A percentile compares a stretch with the other conserved stretches of the same genome.
phyloP scores from a whole-genome alignment of 306 rosid genomes.

The Prunus mira region DNA sequence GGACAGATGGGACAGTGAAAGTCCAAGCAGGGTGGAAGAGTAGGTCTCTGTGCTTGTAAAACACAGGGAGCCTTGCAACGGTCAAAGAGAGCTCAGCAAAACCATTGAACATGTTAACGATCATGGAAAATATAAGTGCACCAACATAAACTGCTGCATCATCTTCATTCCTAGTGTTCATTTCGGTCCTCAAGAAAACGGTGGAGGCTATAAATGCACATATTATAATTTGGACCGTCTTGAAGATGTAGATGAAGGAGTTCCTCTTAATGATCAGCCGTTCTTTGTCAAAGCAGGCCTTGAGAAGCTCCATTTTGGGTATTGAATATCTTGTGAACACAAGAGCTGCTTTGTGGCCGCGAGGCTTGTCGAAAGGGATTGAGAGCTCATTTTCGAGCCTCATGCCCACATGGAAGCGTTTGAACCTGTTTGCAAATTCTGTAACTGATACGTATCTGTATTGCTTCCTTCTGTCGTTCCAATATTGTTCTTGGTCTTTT shows the following conservation, averaged over 20 bases:
- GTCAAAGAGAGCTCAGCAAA: conserved; percentile 69
- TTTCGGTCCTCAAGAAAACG: conserved; percentile 54
- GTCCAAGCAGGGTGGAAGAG: conserved; percentile 95
- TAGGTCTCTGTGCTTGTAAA: conserved; percentile 89
- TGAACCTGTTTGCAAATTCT: conserved; percentile 63
- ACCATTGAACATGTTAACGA: conserved; percentile 77
- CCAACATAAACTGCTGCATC: conserved; percentile 68
- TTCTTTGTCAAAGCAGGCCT: conserved; percentile 75
- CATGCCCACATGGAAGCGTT: conserved; percentile 62
- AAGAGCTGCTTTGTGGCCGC: conserved; percentile 68
- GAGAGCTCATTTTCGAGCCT: conserved; percentile 46
- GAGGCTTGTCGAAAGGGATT: conserved; percentile 51
- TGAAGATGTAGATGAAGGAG: conserved; percentile 69
- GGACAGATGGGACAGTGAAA: conserved; percentile 64
- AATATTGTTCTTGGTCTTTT: conserved; percentile 94
- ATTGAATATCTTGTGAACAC: conserved; percentile 52
- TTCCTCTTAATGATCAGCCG: conserved; percentile 70
- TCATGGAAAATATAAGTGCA: conserved; percentile 57
- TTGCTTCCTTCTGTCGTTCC: conserved; percentile 54
- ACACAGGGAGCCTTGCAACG: conserved; percentile 77
- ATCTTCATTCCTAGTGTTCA: conserved; percentile 48
- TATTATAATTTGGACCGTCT: conserved; percentile 51
- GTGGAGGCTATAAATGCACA: conserved; percentile 53
- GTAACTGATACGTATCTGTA: conserved; percentile 55
- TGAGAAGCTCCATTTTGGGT: conserved; percentile 47